Conservation (phyloP, 1,284 basidiomycete genomes). For the Pisolithus thermaeus region DNA sequence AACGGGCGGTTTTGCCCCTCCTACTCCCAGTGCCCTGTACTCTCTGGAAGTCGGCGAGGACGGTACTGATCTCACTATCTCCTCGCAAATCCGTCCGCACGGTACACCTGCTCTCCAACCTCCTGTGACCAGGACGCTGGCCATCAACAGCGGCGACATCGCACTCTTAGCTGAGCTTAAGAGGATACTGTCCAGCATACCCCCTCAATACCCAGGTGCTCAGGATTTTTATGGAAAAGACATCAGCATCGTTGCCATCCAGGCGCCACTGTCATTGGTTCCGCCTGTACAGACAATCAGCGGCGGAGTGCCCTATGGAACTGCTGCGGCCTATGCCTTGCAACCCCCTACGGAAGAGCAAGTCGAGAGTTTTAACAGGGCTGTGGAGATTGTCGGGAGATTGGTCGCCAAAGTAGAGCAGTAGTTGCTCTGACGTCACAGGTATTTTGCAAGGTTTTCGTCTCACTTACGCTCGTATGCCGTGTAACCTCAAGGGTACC, state of each 20-base stretch:
- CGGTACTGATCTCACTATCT: constrained; percentile 39
- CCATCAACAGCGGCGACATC: constrained; percentile 28
- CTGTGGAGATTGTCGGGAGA: constrained; percentile 58
- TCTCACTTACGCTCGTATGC: too few species aligned
- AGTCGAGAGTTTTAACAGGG: constrained; percentile 58
- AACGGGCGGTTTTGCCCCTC: constrained; percentile 66
- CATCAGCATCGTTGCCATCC: constrained; percentile 46
- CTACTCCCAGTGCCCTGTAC: constrained; percentile 52
- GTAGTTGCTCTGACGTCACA: background rate
- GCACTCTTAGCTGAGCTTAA: constrained; percentile 51
- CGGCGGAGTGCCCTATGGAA: constrained; percentile 35
- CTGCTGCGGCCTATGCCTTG: constrained; percentile 51
- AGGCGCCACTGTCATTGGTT: background rate
- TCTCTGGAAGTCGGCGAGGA: constrained; percentile 39
- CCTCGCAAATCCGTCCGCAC: constrained; percentile 40
- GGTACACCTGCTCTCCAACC: constrained; percentile 43
- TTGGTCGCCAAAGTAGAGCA: constrained; percentile 39
- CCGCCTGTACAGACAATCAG: background rate
- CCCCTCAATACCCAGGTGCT: constrained; percentile 52
- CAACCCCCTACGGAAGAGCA: constrained; percentile 50
- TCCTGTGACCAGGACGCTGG: constrained; percentile 36
- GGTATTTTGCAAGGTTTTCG: too few species aligned
- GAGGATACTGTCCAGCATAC: constrained; percentile 49
- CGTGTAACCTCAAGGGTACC: too few species aligned
- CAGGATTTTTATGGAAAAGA: constrained; percentile 67